Evolutionary conservation across 2,329 filamentous ascomycete species (phyloP).

Genomic region (Pseudogymnoascus sp.): DNA sequence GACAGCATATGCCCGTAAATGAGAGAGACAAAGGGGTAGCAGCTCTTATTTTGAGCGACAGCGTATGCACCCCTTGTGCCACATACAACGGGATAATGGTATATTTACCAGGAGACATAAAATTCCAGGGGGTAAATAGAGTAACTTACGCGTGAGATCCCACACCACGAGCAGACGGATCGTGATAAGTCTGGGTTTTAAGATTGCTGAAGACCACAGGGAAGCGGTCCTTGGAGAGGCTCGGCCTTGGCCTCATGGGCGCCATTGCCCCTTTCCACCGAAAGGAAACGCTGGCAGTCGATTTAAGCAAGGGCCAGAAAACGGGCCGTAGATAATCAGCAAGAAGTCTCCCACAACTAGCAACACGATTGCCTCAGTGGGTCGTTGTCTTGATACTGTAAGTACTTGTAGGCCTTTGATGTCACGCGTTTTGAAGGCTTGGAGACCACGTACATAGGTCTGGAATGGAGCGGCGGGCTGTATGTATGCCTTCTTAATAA

Average conservation of each 20-base stretch:
- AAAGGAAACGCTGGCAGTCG: not conserved
- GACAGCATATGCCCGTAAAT: not conserved
- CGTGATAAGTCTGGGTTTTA: constrained; percentile 64
- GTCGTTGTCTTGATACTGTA: not conserved
- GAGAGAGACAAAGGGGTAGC: not conserved
- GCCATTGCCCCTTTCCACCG: constrained; percentile 16
- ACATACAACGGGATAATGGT: not conserved
- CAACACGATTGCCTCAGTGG: not conserved
- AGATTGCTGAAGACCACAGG: constrained; percentile 55
- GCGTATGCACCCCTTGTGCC: not conserved
- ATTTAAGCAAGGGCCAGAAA: not conserved
- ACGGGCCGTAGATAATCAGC: not conserved
- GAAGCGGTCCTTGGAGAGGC: constrained; percentile 63
- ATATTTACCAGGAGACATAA: not conserved
- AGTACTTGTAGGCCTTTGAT: not conserved
- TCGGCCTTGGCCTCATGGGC: constrained; percentile 37
- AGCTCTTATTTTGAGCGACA: not conserved
- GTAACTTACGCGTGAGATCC: constrained; percentile 47
- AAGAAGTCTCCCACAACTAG: not conserved
- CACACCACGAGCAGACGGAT: constrained; percentile 45
- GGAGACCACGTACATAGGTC: not conserved
- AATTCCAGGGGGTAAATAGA: not conserved
- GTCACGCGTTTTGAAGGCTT: not conserved
- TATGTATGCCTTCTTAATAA: not conserved
- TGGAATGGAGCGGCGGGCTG: not conserved